Evolutionary conservation across 2,329 filamentous ascomycete species (phyloP).

Genomic region (Aureobasidium sp.): DNA sequence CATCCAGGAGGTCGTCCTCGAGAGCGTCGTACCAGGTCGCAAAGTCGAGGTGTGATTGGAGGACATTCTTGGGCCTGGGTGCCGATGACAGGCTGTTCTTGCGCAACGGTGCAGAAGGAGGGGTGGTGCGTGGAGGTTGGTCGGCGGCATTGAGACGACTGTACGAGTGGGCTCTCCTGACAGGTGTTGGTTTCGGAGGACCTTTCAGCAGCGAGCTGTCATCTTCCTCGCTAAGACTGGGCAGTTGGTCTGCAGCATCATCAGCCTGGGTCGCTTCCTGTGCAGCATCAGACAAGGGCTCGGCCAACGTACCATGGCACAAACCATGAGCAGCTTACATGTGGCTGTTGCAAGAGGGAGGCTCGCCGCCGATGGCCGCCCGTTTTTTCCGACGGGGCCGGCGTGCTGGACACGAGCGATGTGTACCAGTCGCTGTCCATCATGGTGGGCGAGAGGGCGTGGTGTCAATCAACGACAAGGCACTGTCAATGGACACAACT

Average conservation of each 20-base stretch:
- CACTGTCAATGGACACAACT: neutral
- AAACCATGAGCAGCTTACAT: constrained; percentile 37
- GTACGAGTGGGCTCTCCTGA: constrained; percentile 66
- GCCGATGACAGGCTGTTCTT: constrained; percentile 28
- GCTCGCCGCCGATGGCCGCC: constrained; percentile 58
- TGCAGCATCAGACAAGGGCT: constrained; percentile 34
- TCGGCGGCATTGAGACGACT: constrained; percentile 63
- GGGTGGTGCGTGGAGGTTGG: neutral
- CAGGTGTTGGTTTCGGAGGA: constrained; percentile 60
- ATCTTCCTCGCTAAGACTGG: constrained; percentile 52
- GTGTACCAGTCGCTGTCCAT: constrained; percentile 75
- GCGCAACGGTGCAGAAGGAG: constrained; percentile 27
- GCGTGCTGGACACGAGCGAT: constrained; percentile 56
- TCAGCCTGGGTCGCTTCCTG: constrained; percentile 52
- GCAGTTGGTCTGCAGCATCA: constrained; percentile 50
- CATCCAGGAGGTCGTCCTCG: constrained; percentile 64
- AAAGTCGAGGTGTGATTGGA: constrained; percentile 55
- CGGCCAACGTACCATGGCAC: constrained; percentile 22
- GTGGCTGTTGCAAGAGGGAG: constrained; percentile 55
- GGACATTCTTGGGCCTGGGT: constrained; percentile 26
- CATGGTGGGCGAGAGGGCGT: neutral
- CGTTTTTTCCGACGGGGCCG: constrained; percentile 44
- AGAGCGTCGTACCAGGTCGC: constrained; percentile 52
- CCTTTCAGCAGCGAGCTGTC: constrained; percentile 44
- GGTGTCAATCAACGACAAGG: neutral